Evolutionary conservation across 2,329 filamentous ascomycete genomes (phyloP).

Genomic region (Lecanosticta acicola): DNA sequence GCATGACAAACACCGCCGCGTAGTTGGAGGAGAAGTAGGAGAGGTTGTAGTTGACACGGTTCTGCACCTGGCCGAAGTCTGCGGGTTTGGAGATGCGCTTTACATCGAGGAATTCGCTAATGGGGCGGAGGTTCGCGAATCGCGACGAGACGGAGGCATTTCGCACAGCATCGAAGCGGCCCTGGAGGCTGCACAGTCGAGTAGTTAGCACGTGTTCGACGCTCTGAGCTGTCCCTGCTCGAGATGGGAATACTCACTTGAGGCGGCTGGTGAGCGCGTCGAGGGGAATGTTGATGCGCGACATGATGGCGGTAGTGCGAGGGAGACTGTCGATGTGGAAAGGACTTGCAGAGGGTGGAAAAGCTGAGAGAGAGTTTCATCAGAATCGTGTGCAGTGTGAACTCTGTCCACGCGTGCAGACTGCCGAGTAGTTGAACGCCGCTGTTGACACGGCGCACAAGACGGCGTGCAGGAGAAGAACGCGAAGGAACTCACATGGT

Average conservation of each 20-base stretch:
- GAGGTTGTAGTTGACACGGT: slow-evolving; percentile 93
- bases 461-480: too few species aligned
- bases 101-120: slow-evolving; percentile 91
- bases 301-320: slow-evolving; percentile 21
- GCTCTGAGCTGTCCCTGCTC: neutral
- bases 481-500: too few species aligned
- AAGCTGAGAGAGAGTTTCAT: neutral
- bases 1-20: slow-evolving; percentile 85
- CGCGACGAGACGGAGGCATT: slow-evolving; percentile 71
- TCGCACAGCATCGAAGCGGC: slow-evolving; percentile 79
- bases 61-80: slow-evolving; percentile 86
- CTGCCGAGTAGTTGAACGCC: neutral
- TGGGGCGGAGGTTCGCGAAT: slow-evolving; percentile 85
- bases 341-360: neutral
- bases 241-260: slow-evolving; percentile 47
- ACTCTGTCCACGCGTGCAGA: neutral
- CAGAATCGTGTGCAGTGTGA: neutral
- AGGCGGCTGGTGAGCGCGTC: slow-evolving; percentile 87
- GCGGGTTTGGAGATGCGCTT: slow-evolving; percentile 92
- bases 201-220: slow-evolving; percentile 7
- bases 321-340: neutral
- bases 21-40: slow-evolving; percentile 99
- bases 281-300: slow-evolving; percentile 82
- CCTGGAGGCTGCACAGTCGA: slow-evolving; percentile 47
- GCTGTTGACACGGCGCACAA: neutral